Conservation (phyloP, 2,329 filamentous ascomycete genomes). For the Gremmenia infestans region DNA sequence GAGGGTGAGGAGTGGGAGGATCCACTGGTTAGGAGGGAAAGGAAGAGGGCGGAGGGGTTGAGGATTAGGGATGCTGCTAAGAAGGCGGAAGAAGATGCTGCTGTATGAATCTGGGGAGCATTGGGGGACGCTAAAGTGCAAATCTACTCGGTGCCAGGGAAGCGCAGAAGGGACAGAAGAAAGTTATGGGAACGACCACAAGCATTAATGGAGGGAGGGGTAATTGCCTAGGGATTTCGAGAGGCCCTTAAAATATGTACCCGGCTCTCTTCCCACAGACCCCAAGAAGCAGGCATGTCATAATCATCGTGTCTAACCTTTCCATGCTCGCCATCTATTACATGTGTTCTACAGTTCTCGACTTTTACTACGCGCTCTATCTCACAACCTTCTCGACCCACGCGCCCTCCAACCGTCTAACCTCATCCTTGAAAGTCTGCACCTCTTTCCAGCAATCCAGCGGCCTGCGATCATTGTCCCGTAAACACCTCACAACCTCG, state of each 20-base stretch:
- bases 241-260: too few species aligned
- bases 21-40: constrained; percentile 44
- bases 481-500: constrained; percentile 74
- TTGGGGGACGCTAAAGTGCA: too few species aligned
- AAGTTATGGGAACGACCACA: too few species aligned
- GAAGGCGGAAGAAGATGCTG: neutral
- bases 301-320: neutral
- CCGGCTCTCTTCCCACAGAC: too few species aligned
- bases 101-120: neutral
- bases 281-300: too few species aligned
- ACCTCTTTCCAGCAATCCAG: constrained; percentile 91
- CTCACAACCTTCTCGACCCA: constrained; percentile 80
- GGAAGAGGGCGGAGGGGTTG: constrained; percentile 55
- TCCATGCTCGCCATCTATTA: constrained; percentile 3
- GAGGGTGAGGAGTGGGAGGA: constrained; percentile 51
- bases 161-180: too few species aligned
- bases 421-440: constrained; percentile 83
- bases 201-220: too few species aligned
- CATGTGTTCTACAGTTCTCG: constrained; percentile 9
- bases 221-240: too few species aligned
- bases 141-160: too few species aligned
- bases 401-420: constrained; percentile 74
- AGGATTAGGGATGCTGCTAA: constrained; percentile 35
- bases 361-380: constrained; percentile 9
- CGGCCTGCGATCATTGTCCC: constrained; percentile 78